These are phyloP conservation scores for Setaria italica DNA, from an alignment of 202 grass and related monocot species.

Conservation along the genomic window DNA sequence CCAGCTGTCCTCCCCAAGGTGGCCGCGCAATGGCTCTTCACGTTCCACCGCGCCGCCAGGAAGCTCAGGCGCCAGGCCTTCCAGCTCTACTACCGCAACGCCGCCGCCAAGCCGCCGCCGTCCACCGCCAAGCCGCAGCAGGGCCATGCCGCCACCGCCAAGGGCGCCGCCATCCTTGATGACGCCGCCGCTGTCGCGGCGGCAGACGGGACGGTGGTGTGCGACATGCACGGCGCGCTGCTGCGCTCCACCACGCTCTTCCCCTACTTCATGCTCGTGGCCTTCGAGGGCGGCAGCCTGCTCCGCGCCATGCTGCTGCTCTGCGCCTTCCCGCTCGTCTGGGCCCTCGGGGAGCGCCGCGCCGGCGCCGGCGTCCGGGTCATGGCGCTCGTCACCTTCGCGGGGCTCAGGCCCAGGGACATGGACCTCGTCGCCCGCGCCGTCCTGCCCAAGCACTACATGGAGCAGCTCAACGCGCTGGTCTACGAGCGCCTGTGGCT, in stretches of 20 bases:
- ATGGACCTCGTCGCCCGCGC: slow-evolving; percentile 67
- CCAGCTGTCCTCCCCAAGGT: slow-evolving; percentile 61
- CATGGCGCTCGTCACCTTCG: slow-evolving; percentile 84
- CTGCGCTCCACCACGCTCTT: slow-evolving; percentile 58
- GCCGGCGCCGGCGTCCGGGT: slow-evolving; percentile 40
- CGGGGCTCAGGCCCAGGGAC: slow-evolving; percentile 56
- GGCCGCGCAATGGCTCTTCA: slow-evolving; percentile 62
- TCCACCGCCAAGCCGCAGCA: neutral
- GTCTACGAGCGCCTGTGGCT: slow-evolving; percentile 59
- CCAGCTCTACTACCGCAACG: slow-evolving; percentile 48
- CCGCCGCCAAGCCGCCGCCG: neutral
- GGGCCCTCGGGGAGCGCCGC: slow-evolving; percentile 48
- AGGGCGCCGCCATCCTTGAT: neutral
- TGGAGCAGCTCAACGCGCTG: slow-evolving; percentile 64
- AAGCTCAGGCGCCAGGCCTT: slow-evolving; percentile 62
- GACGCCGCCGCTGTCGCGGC: neutral
- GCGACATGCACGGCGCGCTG: slow-evolving; percentile 61
- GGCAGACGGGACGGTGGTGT: slow-evolving; percentile 45
- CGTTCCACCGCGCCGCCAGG: slow-evolving; percentile 53
- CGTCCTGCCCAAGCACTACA: slow-evolving; percentile 85
- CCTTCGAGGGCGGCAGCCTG: slow-evolving; percentile 79
- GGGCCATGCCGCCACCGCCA: neutral
- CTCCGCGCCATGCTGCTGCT: slow-evolving; percentile 69
- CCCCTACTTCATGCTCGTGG: slow-evolving; percentile 98
- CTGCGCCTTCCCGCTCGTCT: slow-evolving; percentile 58